phyloP scores from a whole-genome alignment of 257 asterid species.

The Echites panduratus region DNA sequence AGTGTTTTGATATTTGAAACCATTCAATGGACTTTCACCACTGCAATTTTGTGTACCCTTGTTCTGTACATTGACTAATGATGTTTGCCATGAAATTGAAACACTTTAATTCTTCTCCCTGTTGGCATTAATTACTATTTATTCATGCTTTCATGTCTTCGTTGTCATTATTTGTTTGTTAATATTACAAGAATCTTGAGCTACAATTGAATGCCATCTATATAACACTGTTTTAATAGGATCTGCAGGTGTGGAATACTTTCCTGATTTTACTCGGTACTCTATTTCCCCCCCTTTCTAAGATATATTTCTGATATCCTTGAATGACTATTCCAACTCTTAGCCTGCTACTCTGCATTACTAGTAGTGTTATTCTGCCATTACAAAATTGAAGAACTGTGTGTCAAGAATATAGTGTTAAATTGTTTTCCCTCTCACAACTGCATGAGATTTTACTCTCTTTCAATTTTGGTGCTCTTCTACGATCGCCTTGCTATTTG shows the following conservation, averaged over 20 bases:
- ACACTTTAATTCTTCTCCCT: background rate
- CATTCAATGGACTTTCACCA: background rate
- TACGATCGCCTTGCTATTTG: too few relatives aligned
- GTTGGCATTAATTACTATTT: background rate
- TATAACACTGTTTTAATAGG: background rate
- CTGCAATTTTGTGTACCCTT: background rate
- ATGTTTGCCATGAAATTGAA: too few relatives aligned
- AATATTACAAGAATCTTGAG: background rate
- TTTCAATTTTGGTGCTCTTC: background rate
- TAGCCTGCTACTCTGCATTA: background rate
- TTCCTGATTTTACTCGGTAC: background rate
- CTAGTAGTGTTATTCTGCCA: too few relatives aligned
- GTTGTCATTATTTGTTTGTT: too few relatives aligned
- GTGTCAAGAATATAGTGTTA: background rate
- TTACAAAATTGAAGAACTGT: background rate
- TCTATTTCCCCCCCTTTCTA: background rate
- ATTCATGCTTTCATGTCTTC: background rate
- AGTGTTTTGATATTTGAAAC: background rate
- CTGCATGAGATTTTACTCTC: background rate
- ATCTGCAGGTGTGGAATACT: background rate
- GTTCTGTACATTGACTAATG: too few relatives aligned
- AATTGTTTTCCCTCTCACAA: background rate
- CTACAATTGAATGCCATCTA: background rate
- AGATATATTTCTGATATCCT: background rate
- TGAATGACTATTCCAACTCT: background rate